Percentiles rank a stretch among this genome's conserved stretches.
These are phyloP conservation scores for Tuber brumale DNA, from an alignment of 495 filamentous ascomycete species.

Conservation along the genomic window DNA sequence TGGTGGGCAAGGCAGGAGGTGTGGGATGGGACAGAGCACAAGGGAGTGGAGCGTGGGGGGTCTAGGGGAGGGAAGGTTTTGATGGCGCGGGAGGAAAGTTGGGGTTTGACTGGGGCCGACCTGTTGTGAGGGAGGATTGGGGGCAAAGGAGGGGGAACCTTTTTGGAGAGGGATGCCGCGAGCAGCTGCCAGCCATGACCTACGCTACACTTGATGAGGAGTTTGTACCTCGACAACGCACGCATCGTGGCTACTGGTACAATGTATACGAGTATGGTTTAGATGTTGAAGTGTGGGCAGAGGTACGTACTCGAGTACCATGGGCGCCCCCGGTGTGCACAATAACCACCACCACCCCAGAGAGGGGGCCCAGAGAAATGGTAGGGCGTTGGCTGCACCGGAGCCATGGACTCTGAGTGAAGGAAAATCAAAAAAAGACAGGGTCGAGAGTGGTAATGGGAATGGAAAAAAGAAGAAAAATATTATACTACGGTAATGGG, in stretches of 20 bases:
- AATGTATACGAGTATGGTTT: neutral
- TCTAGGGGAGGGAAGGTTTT: neutral
- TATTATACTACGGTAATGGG: neutral
- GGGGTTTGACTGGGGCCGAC: constrained; percentile 19
- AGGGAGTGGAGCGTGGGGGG: constrained; percentile 27
- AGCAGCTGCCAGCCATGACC: neutral
- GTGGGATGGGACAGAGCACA: neutral
- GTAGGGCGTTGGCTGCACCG: neutral
- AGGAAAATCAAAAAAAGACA: neutral
- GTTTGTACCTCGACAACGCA: neutral
- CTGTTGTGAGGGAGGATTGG: constrained; percentile 10
- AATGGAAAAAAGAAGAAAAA: neutral
- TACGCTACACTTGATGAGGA: neutral
- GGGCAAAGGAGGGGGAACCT: neutral
- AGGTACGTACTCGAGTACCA: too few species aligned
- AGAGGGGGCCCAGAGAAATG: neutral
- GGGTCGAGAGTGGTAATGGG: neutral
- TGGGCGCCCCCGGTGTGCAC: neutral
- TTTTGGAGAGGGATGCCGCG: neutral
- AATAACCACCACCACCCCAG: neutral
- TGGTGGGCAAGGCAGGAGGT: neutral
- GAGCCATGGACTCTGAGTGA: neutral
- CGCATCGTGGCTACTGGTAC: neutral
- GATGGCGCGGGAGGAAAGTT: constrained; percentile 23
- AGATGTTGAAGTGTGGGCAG: neutral